A percentile compares a stretch with the other conserved stretches of the same genome.
Evolutionary conservation across 305 asterid species (phyloP).

Genomic region (Fraxinus latifolia): DNA sequence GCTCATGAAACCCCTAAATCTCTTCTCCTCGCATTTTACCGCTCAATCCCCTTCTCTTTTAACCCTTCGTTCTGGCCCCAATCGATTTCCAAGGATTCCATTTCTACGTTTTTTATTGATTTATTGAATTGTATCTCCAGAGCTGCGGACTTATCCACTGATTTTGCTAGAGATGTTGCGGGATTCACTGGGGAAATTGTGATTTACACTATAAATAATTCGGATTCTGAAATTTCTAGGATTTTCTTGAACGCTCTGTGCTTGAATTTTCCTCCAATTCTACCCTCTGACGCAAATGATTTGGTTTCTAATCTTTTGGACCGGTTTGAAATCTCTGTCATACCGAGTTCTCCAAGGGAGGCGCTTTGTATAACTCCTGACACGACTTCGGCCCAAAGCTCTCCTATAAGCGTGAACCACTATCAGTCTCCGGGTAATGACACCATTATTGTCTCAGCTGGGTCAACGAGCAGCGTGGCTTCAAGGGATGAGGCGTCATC

Average conservation of each 20-base stretch:
- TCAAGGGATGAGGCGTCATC: constrained; percentile 41
- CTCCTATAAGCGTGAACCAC: constrained; percentile 52
- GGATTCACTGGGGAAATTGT: constrained; percentile 75
- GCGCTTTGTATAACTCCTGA: constrained; percentile 37
- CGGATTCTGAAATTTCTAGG: constrained; percentile 46
- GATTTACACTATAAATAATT: constrained; percentile 46
- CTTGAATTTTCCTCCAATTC: constrained; percentile 67
- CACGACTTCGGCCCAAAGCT: constrained; percentile 53
- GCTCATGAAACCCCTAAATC: constrained; percentile 64
- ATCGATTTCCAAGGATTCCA: constrained; percentile 56
- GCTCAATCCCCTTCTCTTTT: constrained; percentile 74
- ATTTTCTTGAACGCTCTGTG: constrained; percentile 62
- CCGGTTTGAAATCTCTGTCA: constrained; percentile 51
- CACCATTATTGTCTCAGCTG: constrained; percentile 35
- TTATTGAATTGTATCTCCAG: constrained; percentile 53
- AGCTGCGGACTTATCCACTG: constrained; percentile 61
- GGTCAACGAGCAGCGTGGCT: constrained; percentile 41
- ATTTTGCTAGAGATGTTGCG: constrained; percentile 65
- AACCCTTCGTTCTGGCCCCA: constrained; percentile 82
- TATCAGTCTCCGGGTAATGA: constrained; percentile 48
- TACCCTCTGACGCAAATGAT: constrained; percentile 65
- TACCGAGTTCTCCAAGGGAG: constrained; percentile 55
- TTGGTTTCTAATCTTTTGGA: constrained; percentile 64
- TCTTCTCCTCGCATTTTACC: constrained; percentile 68
- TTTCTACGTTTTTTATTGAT: constrained; percentile 61